Percentiles rank a stretch among this genome's conserved stretches.
Evolutionary conservation across 1,284 basidiomycete genomes (phyloP).

Genomic region (Apiotrichum mycotoxinovorans): DNA sequence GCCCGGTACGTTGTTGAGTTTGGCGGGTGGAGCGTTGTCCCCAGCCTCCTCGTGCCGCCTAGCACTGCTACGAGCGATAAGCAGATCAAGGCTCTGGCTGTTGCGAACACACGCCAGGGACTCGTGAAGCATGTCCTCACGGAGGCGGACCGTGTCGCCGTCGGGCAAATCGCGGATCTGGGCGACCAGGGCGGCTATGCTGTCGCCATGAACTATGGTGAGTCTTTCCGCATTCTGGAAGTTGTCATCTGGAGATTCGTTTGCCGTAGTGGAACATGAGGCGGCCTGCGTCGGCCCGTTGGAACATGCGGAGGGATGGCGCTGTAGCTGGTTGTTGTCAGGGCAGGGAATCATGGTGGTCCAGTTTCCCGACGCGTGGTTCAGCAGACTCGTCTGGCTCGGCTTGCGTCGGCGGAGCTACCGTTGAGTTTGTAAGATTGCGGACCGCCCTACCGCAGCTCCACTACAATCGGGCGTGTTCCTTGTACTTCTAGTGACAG

Average conservation of each 20-base stretch:
- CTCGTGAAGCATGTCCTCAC: slow-evolving; percentile 91
- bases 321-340: no score
- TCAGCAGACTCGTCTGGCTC: no score
- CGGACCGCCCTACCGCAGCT: no score
- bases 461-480: background rate
- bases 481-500: background rate
- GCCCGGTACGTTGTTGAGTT: slow-evolving; percentile 42
- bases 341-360: no score
- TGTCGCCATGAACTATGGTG: slow-evolving; percentile 89
- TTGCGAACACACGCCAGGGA: slow-evolving; percentile 61
- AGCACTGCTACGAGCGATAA: background rate
- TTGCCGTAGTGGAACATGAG: no score
- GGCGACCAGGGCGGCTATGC: slow-evolving; percentile 90
- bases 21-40: slow-evolving; percentile 1
- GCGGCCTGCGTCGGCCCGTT: no score
- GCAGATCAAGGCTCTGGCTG: slow-evolving; percentile 30
- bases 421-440: no score
- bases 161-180: slow-evolving; percentile 75
- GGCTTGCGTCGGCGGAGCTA: no score
- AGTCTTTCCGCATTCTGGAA: no score
- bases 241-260: no score
- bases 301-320: no score
- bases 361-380: no score
- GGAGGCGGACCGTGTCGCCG: slow-evolving; percentile 87
- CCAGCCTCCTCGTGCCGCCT: background rate